Evolutionary conservation across 257 asterid genomes (phyloP).

Genomic region (Solanum pennellii): DNA sequence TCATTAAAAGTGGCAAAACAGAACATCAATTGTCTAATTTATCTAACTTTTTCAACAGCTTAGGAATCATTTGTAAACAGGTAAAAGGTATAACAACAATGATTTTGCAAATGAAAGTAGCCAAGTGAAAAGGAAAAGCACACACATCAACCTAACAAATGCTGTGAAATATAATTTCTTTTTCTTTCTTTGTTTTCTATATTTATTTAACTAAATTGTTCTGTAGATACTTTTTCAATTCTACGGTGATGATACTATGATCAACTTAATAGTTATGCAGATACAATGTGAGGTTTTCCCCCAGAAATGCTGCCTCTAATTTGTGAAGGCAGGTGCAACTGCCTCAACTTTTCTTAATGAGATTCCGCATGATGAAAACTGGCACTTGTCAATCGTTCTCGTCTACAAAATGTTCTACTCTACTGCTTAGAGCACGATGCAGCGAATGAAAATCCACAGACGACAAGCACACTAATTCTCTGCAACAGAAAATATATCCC

Average conservation of each 20-base stretch:
- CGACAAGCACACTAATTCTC: neutral
- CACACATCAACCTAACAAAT: neutral
- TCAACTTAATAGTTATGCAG: neutral
- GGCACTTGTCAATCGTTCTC: neutral
- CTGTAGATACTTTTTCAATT: neutral
- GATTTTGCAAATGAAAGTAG: neutral
- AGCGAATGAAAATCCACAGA: neutral
- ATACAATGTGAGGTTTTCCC: neutral
- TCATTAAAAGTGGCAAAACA: neutral
- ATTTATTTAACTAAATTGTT: neutral
- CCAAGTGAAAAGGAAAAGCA: neutral
- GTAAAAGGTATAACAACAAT: neutral
- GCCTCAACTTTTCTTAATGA: neutral
- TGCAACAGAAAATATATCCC: neutral
- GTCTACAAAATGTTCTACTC: neutral
- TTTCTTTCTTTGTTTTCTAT: neutral
- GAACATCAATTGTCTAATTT: neutral
- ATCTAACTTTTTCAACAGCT: neutral
- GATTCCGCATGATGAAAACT: neutral
- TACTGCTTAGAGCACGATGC: neutral
- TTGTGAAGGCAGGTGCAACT: neutral
- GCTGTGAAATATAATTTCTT: neutral
- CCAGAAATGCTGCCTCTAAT: neutral
- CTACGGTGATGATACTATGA: neutral
- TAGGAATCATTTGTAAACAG: neutral